Base-by-base conservation (phyloP, 1,284 basidiomycete species). In the Cryptococcus sp. region DNA sequence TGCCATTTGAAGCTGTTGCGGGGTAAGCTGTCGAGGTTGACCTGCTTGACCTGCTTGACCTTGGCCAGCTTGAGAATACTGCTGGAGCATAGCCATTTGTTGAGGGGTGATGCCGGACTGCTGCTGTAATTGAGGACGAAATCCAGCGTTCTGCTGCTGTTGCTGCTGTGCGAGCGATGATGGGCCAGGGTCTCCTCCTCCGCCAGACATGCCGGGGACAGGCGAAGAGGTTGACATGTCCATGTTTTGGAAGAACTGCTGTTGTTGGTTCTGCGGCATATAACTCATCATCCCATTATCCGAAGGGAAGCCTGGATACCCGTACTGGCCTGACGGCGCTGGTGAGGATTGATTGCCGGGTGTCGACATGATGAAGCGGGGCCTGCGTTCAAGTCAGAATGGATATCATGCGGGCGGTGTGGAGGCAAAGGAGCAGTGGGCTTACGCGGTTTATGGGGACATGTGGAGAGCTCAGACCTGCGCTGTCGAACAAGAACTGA, bases 1-100 rank as follows among this genome's bases (percentile, higher is more conserved):
- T 11, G 63, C 65, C 63, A 68, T 62, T 53, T 70, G 68, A 26
- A 70, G 44, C 47, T 73, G 72, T 47, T 67, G 65, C 11, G 65
- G 61, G 46, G 67, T 68, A 29, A 68, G 48, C 34, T 62, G 59
- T 10, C 53, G 51, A 38, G 40, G 47, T 46, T 54, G 57, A 29
- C 38, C 55, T 3, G 44, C 50, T 6, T 23, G 25, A 17, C 25
- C 25, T 17, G 20, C 41, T 45, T 52, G 50, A 13, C 41, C 51
- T 44, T 56, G 54, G 7, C 57, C 61, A 25, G 58, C 55, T 26
- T 56, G 52, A 5, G 54, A 55, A 13, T 55, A 49, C 38, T 62
- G 57, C 52, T 64, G 65, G 15, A 58, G 52, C 45, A 62, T 54
- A 16, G 57, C 57, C 54, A 62, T 55, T 38, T 67, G 66, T 22